These are phyloP conservation scores for Aspergillus intermedius DNA, from an alignment of 2,329 filamentous ascomycete genomes.

Conservation along the genomic window DNA sequence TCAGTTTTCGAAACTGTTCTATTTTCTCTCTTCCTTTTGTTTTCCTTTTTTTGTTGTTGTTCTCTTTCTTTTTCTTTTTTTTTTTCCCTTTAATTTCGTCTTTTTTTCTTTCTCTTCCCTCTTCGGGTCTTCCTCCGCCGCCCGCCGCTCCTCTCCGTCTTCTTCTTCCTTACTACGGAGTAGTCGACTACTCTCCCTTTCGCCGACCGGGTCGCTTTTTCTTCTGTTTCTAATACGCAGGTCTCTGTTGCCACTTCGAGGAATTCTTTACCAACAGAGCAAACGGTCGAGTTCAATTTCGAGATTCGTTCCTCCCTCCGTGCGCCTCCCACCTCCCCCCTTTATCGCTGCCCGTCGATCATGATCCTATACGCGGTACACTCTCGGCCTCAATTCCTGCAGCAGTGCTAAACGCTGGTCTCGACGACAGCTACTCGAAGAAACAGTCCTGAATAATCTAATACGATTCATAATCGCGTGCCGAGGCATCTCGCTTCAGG, in stretches of 20 bases:
- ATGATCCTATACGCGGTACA: conserved; percentile 15
- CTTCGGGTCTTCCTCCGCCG: no score
- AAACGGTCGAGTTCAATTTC: conserved; percentile 7
- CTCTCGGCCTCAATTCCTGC: conserved; percentile 15
- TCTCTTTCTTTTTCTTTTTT: neutral
- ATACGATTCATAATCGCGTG: neutral
- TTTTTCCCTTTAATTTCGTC: conserved; percentile 6
- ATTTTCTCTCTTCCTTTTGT: conserved; percentile 8
- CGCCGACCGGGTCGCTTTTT: no score
- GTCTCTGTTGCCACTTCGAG: no score
- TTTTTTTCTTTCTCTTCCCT: neutral
- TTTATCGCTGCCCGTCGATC: conserved; percentile 15
- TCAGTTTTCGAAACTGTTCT: conserved; percentile 1
- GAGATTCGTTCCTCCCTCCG: conserved; percentile 7
- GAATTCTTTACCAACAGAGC: conserved; percentile 11
- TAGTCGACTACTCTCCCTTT: neutral
- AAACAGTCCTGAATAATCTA: neutral
- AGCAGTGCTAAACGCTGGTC: conserved; percentile 15
- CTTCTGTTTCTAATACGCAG: no score
- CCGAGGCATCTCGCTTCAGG: neutral
- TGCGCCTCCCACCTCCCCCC: neutral
- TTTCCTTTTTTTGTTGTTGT: conserved; percentile 8
- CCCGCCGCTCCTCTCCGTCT: no score
- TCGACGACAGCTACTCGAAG: neutral
- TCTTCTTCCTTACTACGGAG: no score